Evolutionary conservation across 495 filamentous ascomycete species (phyloP).

Genomic region (Aspergillus hancockii): DNA sequence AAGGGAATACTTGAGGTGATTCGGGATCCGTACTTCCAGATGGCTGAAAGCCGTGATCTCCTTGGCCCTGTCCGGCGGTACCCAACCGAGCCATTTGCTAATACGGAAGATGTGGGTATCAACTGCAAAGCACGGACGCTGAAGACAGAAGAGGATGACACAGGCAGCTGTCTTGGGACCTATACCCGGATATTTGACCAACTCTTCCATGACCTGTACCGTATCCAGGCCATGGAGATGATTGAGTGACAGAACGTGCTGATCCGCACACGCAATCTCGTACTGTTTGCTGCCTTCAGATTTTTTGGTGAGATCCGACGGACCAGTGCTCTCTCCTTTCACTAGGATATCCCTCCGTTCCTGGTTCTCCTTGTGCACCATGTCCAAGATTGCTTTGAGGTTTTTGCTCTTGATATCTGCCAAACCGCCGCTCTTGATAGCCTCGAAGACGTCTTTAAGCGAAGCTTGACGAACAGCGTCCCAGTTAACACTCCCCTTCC

Average conservation of each 20-base stretch:
- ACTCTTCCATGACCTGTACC: slow-evolving; percentile 69
- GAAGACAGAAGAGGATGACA: slow-evolving; percentile 77
- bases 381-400: slow-evolving; percentile 80
- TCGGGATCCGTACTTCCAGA: slow-evolving; percentile 76
- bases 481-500: slow-evolving; percentile 84
- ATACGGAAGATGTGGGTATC: slow-evolving; percentile 85
- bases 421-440: slow-evolving; percentile 74
- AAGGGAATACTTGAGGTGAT: slow-evolving; percentile 84
- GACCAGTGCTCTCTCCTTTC: slow-evolving; percentile 17
- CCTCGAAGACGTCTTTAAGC: slow-evolving; percentile 63
- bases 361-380: slow-evolving; percentile 71
- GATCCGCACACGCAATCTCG: slow-evolving; percentile 54
- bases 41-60: slow-evolving; percentile 76
- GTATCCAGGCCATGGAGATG: slow-evolving; percentile 68
- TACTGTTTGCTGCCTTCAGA: slow-evolving; percentile 44
- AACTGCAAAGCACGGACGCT: slow-evolving; percentile 76
- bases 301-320: slow-evolving; percentile 14
- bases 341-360: slow-evolving; percentile 41
- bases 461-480: slow-evolving; percentile 70
- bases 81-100: slow-evolving; percentile 84
- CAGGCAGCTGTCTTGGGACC: slow-evolving; percentile 92
- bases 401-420: slow-evolving; percentile 67
- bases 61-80: slow-evolving; percentile 58
- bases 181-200: slow-evolving; percentile 79
- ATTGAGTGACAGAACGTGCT: slow-evolving; percentile 69